Evolutionary conservation across 768 basidiomycete genomes (phyloP), one percentile per base, ranked within the genome.

Genomic region (Agrocybe chaxingu): DNA sequence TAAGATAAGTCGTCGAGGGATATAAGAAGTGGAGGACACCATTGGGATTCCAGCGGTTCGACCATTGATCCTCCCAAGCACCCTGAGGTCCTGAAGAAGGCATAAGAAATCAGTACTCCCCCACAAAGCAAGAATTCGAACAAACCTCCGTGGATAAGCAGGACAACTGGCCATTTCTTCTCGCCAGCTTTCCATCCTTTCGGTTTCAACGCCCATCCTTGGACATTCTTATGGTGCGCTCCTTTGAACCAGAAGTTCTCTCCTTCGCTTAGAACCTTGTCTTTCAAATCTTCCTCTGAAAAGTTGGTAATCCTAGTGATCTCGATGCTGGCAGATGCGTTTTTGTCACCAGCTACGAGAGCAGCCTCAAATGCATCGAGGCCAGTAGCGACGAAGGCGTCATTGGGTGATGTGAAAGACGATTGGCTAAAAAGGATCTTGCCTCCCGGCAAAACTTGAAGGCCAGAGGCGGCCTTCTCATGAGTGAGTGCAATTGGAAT

Each of bases 191-290:
- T 75, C 77, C 82, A 95, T 4, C 90, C 89, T 31, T 78, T 78
- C 7, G 96, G 96, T 57, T 85, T 90, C 48, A 93, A 56, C 10
- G 83, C 71, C 87, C 87, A 98, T 4, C 92, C 93, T 40, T 97
- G 94, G 11, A 98, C 84, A 30, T 80, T 61, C 64, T 78, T 80
- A 8, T 81, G 79, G 57, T 85, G 69, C 3, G 89, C 90, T 8
- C 96, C 96, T 52, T 82, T 79, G 72, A 97, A 98, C 84, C 86
- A 92, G 62, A 98, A 90, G 50, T 90, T 84, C 58, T 95, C 86
- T 10, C 87, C 89, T 7, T 66, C 60, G 49, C 72, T 70, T 35
- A 96, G 72, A 18, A 68, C 50, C 66, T 87, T 91, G 7, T 70
- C 77, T 44, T 76, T 67, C 44, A 93, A 66, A 5, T 74, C 75